phyloP scores from a whole-genome alignment of 176 grass and related monocot species.

The Pontederia paniculata region DNA sequence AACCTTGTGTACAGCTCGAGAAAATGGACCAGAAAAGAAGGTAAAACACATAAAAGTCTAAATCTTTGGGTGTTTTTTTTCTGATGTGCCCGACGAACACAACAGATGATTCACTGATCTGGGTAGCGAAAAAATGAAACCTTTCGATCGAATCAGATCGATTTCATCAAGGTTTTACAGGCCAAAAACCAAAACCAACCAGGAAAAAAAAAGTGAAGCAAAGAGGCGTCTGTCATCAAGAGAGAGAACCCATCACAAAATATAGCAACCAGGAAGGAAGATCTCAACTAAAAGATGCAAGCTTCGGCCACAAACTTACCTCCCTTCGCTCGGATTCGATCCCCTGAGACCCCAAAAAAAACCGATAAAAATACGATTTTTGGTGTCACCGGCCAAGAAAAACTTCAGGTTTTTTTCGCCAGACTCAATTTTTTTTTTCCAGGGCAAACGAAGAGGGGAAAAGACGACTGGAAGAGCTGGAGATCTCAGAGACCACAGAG shows the following conservation, averaged over 20 bases:
- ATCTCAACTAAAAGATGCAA: slow-evolving; percentile 8
- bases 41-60: neutral
- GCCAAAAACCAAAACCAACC: neutral
- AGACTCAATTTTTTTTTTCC: neutral
- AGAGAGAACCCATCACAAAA: neutral
- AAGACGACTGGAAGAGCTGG: neutral
- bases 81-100: neutral
- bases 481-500: slow-evolving; percentile 2
- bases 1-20: neutral
- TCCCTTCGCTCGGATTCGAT: neutral
- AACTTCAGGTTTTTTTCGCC: neutral
- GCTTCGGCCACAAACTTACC: neutral
- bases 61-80: neutral
- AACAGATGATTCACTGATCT: neutral
- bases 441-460: neutral
- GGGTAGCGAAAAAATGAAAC: neutral
- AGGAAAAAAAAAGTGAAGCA: neutral
- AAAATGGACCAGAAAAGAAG: neutral
- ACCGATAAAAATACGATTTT: neutral
- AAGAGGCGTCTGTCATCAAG: neutral
- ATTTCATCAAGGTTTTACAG: neutral
- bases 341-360: neutral
- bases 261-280: neutral
- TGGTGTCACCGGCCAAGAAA: neutral
- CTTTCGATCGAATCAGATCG: neutral